Conservation (phyloP, 2,329 filamentous ascomycete genomes). For the Calonectria hongkongensis region DNA sequence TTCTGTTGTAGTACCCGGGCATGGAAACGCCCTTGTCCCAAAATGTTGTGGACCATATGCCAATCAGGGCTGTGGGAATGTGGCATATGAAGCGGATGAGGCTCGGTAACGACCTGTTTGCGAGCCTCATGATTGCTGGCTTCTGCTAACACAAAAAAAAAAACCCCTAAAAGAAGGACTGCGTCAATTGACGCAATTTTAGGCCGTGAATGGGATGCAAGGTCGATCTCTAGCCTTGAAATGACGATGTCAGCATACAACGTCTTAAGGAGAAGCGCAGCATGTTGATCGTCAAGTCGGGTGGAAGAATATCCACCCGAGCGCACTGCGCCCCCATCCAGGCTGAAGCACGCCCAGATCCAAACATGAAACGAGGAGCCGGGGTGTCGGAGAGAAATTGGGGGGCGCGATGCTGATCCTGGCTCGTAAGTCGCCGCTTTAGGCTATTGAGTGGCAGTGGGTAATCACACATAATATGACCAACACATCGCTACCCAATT, state of each 20-base stretch:
- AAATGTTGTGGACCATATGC: constrained; percentile 26
- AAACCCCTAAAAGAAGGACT: neutral
- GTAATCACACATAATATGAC: constrained; percentile 6
- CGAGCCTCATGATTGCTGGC: constrained; percentile 18
- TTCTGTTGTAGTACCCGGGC: constrained; percentile 18
- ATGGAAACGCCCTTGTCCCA: constrained; percentile 14
- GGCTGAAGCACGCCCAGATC: constrained; percentile 14
- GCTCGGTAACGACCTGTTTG: constrained; percentile 5
- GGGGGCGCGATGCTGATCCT: constrained; percentile 1
- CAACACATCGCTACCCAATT: constrained; percentile 5
- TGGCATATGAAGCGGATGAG: constrained; percentile 26
- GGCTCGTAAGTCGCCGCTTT: constrained; percentile 1
- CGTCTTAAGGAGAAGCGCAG: neutral
- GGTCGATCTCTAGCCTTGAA: neutral
- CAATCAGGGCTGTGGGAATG: constrained; percentile 25
- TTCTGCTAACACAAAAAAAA: neutral
- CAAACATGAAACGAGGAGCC: constrained; percentile 16
- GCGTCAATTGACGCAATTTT: neutral
- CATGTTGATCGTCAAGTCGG: constrained; percentile 9
- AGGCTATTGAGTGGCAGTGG: constrained; percentile 1
- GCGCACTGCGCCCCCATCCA: constrained; percentile 9
- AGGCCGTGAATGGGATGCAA: neutral
- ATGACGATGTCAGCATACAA: neutral
- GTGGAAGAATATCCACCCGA: constrained; percentile 25
- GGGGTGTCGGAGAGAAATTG: constrained; percentile 12